Evolutionary conservation across 352 stramenopile species (phyloP).

Genomic region (Phytopythium cucurbitacearum): DNA sequence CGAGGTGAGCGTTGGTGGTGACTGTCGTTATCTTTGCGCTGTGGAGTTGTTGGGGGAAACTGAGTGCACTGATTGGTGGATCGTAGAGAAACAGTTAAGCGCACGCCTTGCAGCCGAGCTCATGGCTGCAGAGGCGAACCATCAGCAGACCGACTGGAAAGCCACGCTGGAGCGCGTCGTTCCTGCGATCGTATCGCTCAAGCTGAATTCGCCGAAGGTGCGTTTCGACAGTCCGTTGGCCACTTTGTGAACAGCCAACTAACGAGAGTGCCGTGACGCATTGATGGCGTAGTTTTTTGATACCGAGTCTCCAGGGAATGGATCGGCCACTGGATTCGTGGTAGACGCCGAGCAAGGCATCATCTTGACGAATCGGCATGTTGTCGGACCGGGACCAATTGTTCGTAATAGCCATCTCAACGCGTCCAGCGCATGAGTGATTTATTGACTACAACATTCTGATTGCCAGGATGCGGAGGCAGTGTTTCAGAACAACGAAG

Average conservation of each 20-base stretch:
- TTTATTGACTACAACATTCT: neutral
- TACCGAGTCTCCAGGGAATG: constrained; percentile 82
- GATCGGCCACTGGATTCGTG: constrained; percentile 90
- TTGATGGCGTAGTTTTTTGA: constrained; percentile 80
- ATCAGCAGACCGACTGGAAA: constrained; percentile 78
- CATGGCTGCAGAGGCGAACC: constrained; percentile 57
- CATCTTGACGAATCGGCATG: constrained; percentile 92
- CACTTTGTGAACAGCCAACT: constrained; percentile 1
- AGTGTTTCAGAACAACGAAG: constrained; percentile 93
- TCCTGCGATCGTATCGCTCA: constrained; percentile 84
- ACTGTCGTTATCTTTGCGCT: neutral
- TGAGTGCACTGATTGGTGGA: neutral
- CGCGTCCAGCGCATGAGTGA: too few relatives aligned
- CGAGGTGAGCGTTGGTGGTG: constrained; percentile 14
- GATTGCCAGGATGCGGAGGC: constrained; percentile 70
- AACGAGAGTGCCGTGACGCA: constrained; percentile 7
- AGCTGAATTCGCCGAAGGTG: constrained; percentile 86
- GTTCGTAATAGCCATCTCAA: constrained; percentile 25
- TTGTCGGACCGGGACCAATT: constrained; percentile 83
- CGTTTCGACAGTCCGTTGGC: neutral
- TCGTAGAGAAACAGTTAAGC: constrained; percentile 56
- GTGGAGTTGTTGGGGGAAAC: neutral
- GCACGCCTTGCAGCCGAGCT: constrained; percentile 59
- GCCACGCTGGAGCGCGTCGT: constrained; percentile 80
- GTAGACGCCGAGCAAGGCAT: constrained; percentile 89